phyloP scores from a whole-genome alignment of 208 protist species.

The Trypanosoma congolense region DNA sequence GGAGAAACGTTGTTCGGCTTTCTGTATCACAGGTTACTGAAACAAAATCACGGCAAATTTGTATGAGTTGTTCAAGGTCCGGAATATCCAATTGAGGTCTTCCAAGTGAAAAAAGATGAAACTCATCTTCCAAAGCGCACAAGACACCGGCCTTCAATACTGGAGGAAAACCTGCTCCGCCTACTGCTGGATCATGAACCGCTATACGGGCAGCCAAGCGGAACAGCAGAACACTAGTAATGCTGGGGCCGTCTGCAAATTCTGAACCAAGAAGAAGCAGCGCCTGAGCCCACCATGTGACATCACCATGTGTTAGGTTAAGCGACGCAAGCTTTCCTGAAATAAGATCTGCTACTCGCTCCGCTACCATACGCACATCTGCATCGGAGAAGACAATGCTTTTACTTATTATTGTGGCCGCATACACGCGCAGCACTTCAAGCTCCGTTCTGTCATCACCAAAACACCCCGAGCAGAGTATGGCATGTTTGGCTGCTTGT shows the following conservation, averaged over 20 bases:
- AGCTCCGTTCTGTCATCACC: constrained; percentile 13
- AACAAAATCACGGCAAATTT: constrained; percentile 11
- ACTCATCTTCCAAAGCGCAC: constrained; percentile 26
- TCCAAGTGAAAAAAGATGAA: constrained; percentile 19
- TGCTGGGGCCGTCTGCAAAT: constrained; percentile 12
- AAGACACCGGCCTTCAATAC: constrained; percentile 11
- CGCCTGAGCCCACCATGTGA: constrained; percentile 22
- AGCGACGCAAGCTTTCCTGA: constrained; percentile 9
- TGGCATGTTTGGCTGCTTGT: constrained; percentile 6
- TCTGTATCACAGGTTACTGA: neutral
- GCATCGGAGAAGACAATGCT: constrained; percentile 10
- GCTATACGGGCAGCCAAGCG: constrained; percentile 7
- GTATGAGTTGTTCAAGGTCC: constrained; percentile 14
- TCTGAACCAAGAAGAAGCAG: constrained; percentile 24
- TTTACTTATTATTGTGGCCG: constrained; percentile 14
- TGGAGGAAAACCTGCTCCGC: neutral
- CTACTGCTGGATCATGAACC: constrained; percentile 9
- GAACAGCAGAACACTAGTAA: constrained; percentile 18
- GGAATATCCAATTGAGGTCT: constrained; percentile 5
- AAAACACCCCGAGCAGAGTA: constrained; percentile 7
- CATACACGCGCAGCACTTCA: constrained; percentile 21
- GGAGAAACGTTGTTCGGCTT: constrained; percentile 13
- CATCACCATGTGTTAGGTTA: constrained; percentile 13
- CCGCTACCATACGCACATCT: constrained; percentile 5
- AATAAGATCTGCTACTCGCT: constrained; percentile 11